A percentile compares a stretch with the other conserved stretches of the same genome.
phyloP scores from a whole-genome alignment of 345 rosid species.

The Eutrema yunnanense region DNA sequence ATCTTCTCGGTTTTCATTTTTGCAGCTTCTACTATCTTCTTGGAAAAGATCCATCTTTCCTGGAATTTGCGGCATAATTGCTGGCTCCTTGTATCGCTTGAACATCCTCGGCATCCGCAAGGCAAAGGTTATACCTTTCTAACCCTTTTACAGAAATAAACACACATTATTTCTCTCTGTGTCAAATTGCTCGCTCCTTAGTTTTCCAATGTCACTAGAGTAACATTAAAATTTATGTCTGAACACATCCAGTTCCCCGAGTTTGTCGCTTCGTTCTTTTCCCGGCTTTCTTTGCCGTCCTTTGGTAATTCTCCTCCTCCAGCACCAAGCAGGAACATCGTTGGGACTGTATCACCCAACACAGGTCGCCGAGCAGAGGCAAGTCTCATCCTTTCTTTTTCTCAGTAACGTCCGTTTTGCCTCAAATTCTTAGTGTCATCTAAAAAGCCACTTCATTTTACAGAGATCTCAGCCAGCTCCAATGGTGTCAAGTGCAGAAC shows the following conservation, averaged over 20 bases:
- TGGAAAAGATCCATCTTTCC: conserved; percentile 90
- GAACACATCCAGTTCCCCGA: conserved; percentile 66
- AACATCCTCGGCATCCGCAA: conserved; percentile 72
- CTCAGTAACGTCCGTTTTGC: neutral
- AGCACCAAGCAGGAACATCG: conserved; percentile 45
- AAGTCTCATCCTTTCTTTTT: conserved; percentile 22
- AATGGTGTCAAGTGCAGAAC: conserved; percentile 40
- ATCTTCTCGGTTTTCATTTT: conserved; percentile 2
- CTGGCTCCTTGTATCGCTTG: conserved; percentile 84
- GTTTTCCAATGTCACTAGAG: neutral
- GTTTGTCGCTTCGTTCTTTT: conserved; percentile 57
- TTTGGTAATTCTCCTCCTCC: conserved; percentile 43
- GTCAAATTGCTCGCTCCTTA: neutral
- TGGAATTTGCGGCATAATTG: conserved; percentile 83
- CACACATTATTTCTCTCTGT: neutral
- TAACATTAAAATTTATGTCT: conserved; percentile 6
- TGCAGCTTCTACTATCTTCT: conserved; percentile 88
- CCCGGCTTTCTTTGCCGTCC: conserved; percentile 67
- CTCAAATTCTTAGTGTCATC: neutral
- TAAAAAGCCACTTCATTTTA: neutral
- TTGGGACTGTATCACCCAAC: conserved; percentile 37
- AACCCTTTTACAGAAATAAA: neutral
- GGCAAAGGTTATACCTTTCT: conserved; percentile 58
- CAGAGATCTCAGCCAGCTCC: conserved; percentile 66
- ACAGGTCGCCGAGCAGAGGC: conserved; percentile 62